Evolutionary conservation across 495 filamentous ascomycete species (phyloP).

Genomic region (Ramalina intermedia): DNA sequence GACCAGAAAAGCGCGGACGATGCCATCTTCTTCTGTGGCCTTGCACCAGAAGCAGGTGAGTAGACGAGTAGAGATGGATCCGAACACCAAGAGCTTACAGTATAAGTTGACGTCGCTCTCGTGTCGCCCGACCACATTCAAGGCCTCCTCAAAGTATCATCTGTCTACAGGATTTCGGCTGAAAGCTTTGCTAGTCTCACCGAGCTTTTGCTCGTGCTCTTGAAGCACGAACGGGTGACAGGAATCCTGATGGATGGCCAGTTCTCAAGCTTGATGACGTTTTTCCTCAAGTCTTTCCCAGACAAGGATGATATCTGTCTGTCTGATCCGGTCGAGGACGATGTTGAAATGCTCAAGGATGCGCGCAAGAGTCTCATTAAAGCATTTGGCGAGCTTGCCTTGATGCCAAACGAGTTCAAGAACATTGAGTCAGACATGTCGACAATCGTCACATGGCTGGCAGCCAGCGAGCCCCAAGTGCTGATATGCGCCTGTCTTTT

Average conservation of each 20-base stretch:
- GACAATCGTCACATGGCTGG: conserved; percentile 42
- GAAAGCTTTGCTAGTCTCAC: not conserved
- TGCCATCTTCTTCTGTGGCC: conserved; percentile 24
- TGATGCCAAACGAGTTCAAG: too few species aligned
- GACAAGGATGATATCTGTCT: not conserved
- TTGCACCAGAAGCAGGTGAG: too few species aligned
- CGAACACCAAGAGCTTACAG: too few species aligned
- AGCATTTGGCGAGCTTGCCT: too few species aligned
- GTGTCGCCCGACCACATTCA: too few species aligned
- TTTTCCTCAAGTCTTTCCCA: not conserved
- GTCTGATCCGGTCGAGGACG: conserved; percentile 27
- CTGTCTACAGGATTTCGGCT: not conserved
- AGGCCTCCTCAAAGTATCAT: too few species aligned
- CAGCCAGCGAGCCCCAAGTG: conserved; percentile 36
- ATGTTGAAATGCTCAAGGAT: conserved; percentile 26
- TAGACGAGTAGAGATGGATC: too few species aligned
- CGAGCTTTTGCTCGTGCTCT: not conserved
- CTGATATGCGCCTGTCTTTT: conserved; percentile 62
- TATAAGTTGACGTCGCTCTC: too few species aligned
- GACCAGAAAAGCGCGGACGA: conserved; percentile 24
- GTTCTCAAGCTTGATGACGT: conserved; percentile 16
- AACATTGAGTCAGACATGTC: conserved; percentile 49
- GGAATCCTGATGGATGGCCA: conserved; percentile 17
- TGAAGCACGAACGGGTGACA: not conserved
- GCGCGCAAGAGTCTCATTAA: conserved; percentile 39